These are phyloP conservation scores for Basidiobolus meristosporus DNA, from an alignment of 371 early-diverging fungal species.

Conservation along the genomic window DNA sequence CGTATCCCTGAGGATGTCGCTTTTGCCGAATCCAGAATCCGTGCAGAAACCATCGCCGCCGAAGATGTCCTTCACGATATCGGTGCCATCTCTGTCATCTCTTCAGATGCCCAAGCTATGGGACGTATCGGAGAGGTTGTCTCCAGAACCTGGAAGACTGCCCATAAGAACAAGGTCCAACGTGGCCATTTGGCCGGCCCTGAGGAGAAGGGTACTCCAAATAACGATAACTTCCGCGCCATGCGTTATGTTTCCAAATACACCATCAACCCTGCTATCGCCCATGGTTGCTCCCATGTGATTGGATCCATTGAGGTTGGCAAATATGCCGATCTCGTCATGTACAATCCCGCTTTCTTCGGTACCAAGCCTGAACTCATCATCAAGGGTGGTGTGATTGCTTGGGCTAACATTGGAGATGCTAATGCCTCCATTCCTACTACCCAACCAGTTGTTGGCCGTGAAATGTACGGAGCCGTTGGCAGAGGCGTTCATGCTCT, in stretches of 20 bases:
- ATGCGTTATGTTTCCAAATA: slow-evolving; percentile 84
- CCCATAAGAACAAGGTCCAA: slow-evolving; percentile 75
- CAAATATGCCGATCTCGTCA: slow-evolving; percentile 78
- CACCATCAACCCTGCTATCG: slow-evolving; percentile 86
- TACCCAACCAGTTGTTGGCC: slow-evolving; percentile 62
- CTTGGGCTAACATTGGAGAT: slow-evolving; percentile 69
- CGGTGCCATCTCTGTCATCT: slow-evolving; percentile 82
- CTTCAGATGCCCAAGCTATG: slow-evolving; percentile 86
- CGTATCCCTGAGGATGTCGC: slow-evolving; percentile 88
- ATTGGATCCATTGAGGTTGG: slow-evolving; percentile 84
- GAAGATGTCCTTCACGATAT: slow-evolving; percentile 84
- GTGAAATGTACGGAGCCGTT: slow-evolving; percentile 67
- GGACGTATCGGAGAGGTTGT: slow-evolving; percentile 86
- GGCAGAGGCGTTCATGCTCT: slow-evolving; percentile 30
- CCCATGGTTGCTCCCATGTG: slow-evolving; percentile 71
- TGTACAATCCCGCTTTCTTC: slow-evolving; percentile 67
- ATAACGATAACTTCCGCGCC: slow-evolving; percentile 54
- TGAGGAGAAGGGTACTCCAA: slow-evolving; percentile 5
- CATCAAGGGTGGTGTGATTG: slow-evolving; percentile 71
- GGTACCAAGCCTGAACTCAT: slow-evolving; percentile 73
- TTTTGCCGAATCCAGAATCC: slow-evolving; percentile 87
- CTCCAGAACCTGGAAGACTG: slow-evolving; percentile 80
- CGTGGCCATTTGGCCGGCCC: slow-evolving; percentile 33
- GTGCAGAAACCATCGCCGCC: slow-evolving; percentile 88
- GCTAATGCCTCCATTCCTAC: slow-evolving; percentile 85